Evolutionary conservation across 169 alveolate genomes (phyloP), one percentile per base, ranked within the genome.

Genomic region (Cryptosporidium xiaoi): DNA sequence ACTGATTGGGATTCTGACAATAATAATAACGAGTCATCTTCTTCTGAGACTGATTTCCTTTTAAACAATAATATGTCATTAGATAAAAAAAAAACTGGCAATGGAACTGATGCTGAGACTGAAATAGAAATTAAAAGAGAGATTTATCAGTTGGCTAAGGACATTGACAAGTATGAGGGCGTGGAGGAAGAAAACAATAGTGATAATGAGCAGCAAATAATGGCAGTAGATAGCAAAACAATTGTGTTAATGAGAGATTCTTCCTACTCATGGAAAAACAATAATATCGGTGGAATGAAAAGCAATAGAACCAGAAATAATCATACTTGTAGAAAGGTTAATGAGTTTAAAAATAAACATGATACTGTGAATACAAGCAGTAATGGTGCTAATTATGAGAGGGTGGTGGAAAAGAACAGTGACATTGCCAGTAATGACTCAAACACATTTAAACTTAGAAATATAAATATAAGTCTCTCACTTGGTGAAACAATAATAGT

Each of bases 401-500:
- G 27, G 27, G 27, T 24, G 27, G 27, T 24, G 27, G 48, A 2
- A 3, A n/a, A 12, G 8, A 51, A 33, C 24, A 3, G 18, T 48
- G 24, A 16, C 7, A 4, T 20, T n/a, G 4, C 82, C 31, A 12
- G n/a, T 31, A 20, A 33, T 29, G 83, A 69, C 12, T 0, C 48
- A 40, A 44, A 5, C 2, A 48, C 48, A 4, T 77, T 77, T 48
- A 77, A 62, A 44, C 24, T 77, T 7, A 56, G 33, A 31, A 77
- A 77, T 27, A 36, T 77, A 13, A 77, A 62, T 29, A 12, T 77
- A 12, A 29, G 77, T n/a, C 31, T 77, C 24, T 60, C 87, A 27
- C 29, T 77, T 7, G 87, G 87, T 0, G 87, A 77, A 27, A 77
- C 87, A n/a, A 58, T 77, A 24, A 77, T 77, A 31, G 87, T 77